Percentiles rank a stretch among this genome's conserved stretches.
Evolutionary conservation across 345 rosid species (phyloP).

Genomic region (Barbarea vulgaris): DNA sequence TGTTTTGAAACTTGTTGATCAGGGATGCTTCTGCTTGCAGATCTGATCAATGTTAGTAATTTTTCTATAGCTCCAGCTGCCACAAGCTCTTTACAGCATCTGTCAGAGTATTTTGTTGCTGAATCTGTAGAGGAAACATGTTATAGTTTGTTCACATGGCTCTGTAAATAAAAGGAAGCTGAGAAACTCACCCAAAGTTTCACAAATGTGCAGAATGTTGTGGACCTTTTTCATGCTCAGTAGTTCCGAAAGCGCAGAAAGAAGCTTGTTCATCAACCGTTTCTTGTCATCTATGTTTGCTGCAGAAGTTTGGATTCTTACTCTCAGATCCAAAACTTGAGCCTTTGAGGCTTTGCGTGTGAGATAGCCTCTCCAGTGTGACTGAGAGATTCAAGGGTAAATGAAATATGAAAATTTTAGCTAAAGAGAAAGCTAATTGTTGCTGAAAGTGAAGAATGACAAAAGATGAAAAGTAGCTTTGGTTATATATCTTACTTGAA

Average conservation of each 20-base stretch:
- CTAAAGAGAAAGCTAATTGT: background rate
- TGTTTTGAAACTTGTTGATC: slow-evolving; percentile 86
- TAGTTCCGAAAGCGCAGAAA: slow-evolving; percentile 74
- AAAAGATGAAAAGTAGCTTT: slow-evolving; percentile 3
- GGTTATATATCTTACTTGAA: slow-evolving; percentile 64
- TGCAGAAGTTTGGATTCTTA: slow-evolving; percentile 70
- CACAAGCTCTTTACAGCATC: slow-evolving; percentile 84
- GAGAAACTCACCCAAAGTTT: slow-evolving; percentile 64
- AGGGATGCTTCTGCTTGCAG: slow-evolving; percentile 85
- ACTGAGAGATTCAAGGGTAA: slow-evolving; percentile 44
- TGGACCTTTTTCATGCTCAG: slow-evolving; percentile 72
- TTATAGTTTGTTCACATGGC: slow-evolving; percentile 9
- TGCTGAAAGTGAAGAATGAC: background rate
- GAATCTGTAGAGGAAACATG: slow-evolving; percentile 51
- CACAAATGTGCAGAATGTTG: slow-evolving; percentile 80
- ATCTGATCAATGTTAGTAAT: slow-evolving; percentile 62
- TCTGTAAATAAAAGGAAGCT: slow-evolving; percentile 16
- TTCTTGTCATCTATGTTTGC: slow-evolving; percentile 76
- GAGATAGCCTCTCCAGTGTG: slow-evolving; percentile 81
- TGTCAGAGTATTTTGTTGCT: slow-evolving; percentile 75
- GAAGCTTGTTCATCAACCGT: slow-evolving; percentile 80
- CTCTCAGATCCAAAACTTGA: slow-evolving; percentile 62
- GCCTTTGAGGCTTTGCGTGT: slow-evolving; percentile 69
- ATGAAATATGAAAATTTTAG: background rate
- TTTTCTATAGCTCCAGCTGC: slow-evolving; percentile 80